Conservation (phyloP, 108 stramenopile genomes). For the Nannochloropsis salina region DNA sequence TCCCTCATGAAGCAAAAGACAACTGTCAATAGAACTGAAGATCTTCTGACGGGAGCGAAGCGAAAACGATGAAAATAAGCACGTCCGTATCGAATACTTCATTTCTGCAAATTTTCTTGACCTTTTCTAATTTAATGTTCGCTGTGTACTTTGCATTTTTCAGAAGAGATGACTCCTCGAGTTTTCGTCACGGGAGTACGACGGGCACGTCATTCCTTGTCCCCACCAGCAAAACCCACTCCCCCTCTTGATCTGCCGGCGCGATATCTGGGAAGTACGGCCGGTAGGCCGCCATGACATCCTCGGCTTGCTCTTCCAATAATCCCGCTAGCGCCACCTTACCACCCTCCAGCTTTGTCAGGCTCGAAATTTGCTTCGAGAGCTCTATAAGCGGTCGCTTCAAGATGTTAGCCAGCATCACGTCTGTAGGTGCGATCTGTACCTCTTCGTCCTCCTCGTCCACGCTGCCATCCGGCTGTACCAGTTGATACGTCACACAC, state of each 20-base stretch:
- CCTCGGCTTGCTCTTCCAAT: slow-evolving; percentile 18
- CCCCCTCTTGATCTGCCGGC: not conserved
- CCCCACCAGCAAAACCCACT: slow-evolving; percentile 23
- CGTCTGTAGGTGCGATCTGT: not conserved
- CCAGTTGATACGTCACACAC: not conserved
- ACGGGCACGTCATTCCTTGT: not conserved
- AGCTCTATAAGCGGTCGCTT: not conserved
- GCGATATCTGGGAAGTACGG: slow-evolving; percentile 5
- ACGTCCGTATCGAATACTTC: too few relatives aligned
- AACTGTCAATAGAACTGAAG: too few relatives aligned
- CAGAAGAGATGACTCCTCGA: too few relatives aligned
- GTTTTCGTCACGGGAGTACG: not conserved
- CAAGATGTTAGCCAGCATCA: slow-evolving; percentile 24
- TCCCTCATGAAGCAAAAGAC: too few relatives aligned
- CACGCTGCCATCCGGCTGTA: not conserved
- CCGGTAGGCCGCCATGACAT: slow-evolving; percentile 19
- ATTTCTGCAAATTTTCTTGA: too few relatives aligned
- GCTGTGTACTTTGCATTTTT: too few relatives aligned
- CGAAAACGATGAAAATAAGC: too few relatives aligned
- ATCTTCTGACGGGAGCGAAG: too few relatives aligned
- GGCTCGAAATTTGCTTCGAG: not conserved
- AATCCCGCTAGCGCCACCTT: slow-evolving; percentile 21
- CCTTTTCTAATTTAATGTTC: too few relatives aligned
- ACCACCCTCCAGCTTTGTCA: slow-evolving; percentile 20
- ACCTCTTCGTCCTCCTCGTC: slow-evolving; percentile 4